A percentile compares a stretch with the other conserved stretches of the same genome.
Conservation (phyloP, 108 stramenopile species). For the Asterionellopsis glacialis region DNA sequence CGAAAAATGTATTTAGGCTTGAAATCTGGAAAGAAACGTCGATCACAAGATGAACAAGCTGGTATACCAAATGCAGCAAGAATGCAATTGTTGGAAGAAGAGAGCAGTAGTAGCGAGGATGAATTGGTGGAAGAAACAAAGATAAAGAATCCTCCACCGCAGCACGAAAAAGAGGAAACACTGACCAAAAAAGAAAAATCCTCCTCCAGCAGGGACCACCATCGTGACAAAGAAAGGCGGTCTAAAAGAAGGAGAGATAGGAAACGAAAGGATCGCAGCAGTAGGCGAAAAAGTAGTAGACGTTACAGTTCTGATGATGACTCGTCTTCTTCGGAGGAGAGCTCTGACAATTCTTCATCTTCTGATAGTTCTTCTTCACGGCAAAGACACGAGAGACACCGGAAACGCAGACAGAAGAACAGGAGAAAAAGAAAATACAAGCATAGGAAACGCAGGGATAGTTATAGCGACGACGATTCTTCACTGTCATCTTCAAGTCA, state of each 20-base stretch:
- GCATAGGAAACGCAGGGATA: neutral
- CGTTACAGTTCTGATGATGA: constrained; percentile 22
- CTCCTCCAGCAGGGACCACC: neutral
- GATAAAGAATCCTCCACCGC: constrained; percentile 22
- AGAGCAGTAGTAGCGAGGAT: constrained; percentile 76
- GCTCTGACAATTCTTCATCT: constrained; percentile 3
- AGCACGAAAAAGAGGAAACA: constrained; percentile 28
- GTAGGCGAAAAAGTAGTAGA: constrained; percentile 8
- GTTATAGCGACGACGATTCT: neutral
- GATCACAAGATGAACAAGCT: constrained; percentile 16
- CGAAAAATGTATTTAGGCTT: constrained; percentile 70
- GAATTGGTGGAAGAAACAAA: constrained; percentile 48
- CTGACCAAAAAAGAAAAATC: constrained; percentile 5
- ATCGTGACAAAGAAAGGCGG: neutral
- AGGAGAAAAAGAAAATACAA: constrained; percentile 10
- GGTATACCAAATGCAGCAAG: constrained; percentile 14
- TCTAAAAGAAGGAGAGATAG: constrained; percentile 12
- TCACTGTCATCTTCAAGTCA: too few species aligned
- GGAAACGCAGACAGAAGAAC: constrained; percentile 20
- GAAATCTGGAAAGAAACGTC: constrained; percentile 68
- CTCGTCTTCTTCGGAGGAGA: constrained; percentile 26
- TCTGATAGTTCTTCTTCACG: constrained; percentile 21
- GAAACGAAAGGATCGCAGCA: constrained; percentile 21
- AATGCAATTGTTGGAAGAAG: constrained; percentile 46
- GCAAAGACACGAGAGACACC: constrained; percentile 18